These are phyloP conservation scores for Leishmania tropica DNA, from an alignment of 208 protist genomes.

Conservation along the genomic window DNA sequence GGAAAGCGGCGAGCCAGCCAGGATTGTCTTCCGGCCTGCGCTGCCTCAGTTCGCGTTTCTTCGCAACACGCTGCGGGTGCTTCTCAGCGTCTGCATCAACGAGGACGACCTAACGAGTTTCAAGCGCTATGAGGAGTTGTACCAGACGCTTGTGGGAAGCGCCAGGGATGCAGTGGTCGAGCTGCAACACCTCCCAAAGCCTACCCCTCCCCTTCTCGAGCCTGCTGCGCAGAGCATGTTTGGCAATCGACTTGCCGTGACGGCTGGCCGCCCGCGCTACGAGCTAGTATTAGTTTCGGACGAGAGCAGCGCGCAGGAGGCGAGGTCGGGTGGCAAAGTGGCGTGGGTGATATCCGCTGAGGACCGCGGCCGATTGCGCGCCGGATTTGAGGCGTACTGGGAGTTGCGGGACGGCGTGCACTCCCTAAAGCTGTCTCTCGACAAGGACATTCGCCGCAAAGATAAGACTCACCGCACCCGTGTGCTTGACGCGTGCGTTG, in stretches of 20 bases:
- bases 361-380: constrained; percentile 38
- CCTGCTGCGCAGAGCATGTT: not conserved
- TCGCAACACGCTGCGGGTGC: constrained; percentile 52
- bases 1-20: constrained; percentile 18
- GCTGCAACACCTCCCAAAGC: constrained; percentile 48
- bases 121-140: constrained; percentile 53
- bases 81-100: constrained; percentile 66
- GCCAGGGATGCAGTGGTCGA: constrained; percentile 40
- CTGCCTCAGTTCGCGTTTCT: constrained; percentile 70
- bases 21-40: constrained; percentile 73
- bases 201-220: constrained; percentile 8
- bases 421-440: constrained; percentile 46
- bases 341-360: constrained; percentile 38
- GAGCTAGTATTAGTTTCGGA: constrained; percentile 23
- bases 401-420: constrained; percentile 45
- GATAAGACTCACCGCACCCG: constrained; percentile 64
- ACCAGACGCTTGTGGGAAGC: constrained; percentile 40
- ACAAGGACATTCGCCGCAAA: constrained; percentile 66
- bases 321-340: constrained; percentile 9
- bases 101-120: constrained; percentile 74
- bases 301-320: constrained; percentile 10
- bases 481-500: constrained; percentile 29
- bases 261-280: not conserved
- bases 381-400: constrained; percentile 68
- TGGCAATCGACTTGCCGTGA: not conserved